Percentiles rank a stretch among this genome's conserved stretches.
Evolutionary conservation across 1,284 basidiomycete genomes (phyloP).

Genomic region (Leccinum fallax): DNA sequence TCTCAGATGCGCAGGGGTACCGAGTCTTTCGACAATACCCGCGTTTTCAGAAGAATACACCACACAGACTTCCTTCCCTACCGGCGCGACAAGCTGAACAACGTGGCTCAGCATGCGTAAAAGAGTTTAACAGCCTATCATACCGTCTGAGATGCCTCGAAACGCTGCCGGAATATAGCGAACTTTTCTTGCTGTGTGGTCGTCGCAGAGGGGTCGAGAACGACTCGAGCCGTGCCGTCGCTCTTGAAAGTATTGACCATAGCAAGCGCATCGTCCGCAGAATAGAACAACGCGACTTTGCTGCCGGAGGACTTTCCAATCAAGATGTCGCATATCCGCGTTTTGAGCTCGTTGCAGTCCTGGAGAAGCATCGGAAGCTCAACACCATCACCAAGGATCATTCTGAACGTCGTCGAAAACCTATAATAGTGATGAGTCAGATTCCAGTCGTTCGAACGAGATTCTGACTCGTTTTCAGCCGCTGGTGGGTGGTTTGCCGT

Average conservation of each 20-base stretch:
- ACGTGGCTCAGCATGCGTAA: slow-evolving; percentile 9
- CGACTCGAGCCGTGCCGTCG: slow-evolving; percentile 50
- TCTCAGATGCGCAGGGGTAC: slow-evolving; percentile 32
- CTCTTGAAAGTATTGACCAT: slow-evolving; percentile 53
- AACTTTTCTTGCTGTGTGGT: slow-evolving; percentile 46
- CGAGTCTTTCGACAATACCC: slow-evolving; percentile 46
- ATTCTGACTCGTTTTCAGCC: slow-evolving; percentile 26
- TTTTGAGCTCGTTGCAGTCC: slow-evolving; percentile 35
- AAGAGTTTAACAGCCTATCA: slow-evolving; percentile 24
- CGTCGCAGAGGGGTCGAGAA: slow-evolving; percentile 41
- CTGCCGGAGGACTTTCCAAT: slow-evolving; percentile 40
- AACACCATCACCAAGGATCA: slow-evolving; percentile 33
- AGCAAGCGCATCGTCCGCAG: slow-evolving; percentile 41
- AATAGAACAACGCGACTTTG: slow-evolving; percentile 59
- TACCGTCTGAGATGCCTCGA: slow-evolving; percentile 54
- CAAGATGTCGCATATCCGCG: slow-evolving; percentile 37
- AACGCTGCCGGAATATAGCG: slow-evolving; percentile 44
- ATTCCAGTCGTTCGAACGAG: not conserved
- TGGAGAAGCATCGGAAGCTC: slow-evolving; percentile 43
- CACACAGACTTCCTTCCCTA: slow-evolving; percentile 49
- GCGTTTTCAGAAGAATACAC: slow-evolving; percentile 54
- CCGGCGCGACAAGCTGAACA: slow-evolving; percentile 53
- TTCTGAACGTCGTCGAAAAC: slow-evolving; percentile 28
- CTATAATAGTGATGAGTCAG: slow-evolving; percentile 17
- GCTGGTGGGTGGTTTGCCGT: slow-evolving; percentile 2